These are phyloP conservation scores for Larix sibirica DNA, from an alignment of 83 land plant species.

Conservation along the genomic window DNA sequence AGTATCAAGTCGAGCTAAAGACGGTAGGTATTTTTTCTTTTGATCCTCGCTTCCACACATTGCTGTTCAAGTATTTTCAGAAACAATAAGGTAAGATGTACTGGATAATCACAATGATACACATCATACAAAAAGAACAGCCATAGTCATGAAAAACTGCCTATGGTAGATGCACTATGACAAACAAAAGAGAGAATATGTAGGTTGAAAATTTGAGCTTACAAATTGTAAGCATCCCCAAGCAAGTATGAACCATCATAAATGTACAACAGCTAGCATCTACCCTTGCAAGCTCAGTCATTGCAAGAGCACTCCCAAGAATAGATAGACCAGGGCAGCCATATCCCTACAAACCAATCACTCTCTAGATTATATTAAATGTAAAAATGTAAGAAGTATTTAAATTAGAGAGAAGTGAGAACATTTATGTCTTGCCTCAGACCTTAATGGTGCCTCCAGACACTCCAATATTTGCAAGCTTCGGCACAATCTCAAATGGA, in stretches of 20 bases:
- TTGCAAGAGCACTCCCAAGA: conserved; percentile 73
- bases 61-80: conserved; percentile 37
- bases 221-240: conserved; percentile 98
- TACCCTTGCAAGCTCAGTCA: conserved; percentile 84
- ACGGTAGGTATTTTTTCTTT: conserved; percentile 82
- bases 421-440: not conserved
- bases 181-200: not conserved
- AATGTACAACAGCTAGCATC: conserved; percentile 97
- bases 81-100: not conserved
- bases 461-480: conserved; percentile 59
- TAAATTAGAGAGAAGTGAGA: too few species aligned
- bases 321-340: conserved; percentile 92
- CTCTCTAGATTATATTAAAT: too few species aligned
- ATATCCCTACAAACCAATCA: conserved; percentile 66
- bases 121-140: not conserved
- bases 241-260: conserved; percentile 84
- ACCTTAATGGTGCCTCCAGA: conserved; percentile 98
- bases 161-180: not conserved
- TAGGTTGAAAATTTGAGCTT: not conserved
- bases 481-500: conserved; percentile 89
- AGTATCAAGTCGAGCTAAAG: conserved; percentile 65
- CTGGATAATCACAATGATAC: not conserved
- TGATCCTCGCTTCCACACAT: conserved; percentile 85
- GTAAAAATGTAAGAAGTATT: too few species aligned
- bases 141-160: not conserved